Conservation (phyloP, 345 rosid genomes). For the Lepidium africanum region DNA sequence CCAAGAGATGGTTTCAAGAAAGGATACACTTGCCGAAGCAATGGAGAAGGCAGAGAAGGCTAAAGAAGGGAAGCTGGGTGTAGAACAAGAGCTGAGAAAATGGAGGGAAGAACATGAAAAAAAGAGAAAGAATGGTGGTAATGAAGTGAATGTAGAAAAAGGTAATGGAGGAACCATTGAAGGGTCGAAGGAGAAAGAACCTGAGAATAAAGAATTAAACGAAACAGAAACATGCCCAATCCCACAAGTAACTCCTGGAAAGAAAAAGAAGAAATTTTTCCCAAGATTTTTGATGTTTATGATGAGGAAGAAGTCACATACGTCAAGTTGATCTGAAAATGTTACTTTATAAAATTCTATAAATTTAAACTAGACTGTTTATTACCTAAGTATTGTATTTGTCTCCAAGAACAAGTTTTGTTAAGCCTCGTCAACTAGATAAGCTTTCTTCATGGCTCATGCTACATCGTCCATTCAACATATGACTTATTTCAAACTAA, state of each 20-base stretch:
- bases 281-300: conserved; percentile 69
- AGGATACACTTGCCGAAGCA: conserved; percentile 55
- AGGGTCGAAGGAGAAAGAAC: conserved; percentile 34
- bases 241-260: conserved; percentile 30
- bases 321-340: conserved; percentile 19
- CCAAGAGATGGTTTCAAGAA: conserved; percentile 47
- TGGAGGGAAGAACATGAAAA: conserved; percentile 83
- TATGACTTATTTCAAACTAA: not conserved
- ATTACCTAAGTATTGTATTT: too few relatives aligned
- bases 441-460: not conserved
- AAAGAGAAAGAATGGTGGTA: conserved; percentile 40
- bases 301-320: conserved; percentile 49
- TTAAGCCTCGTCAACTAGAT: not conserved
- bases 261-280: conserved; percentile 68
- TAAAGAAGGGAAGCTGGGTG: conserved; percentile 72
- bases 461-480: not conserved
- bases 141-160: conserved; percentile 20
- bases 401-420: too few relatives aligned
- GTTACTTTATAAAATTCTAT: not conserved
- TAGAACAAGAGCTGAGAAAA: conserved; percentile 79
- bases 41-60: conserved; percentile 83
- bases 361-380: not conserved
- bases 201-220: conserved; percentile 23
- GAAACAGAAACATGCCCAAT: conserved; percentile 19
- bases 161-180: conserved; percentile 31